Conservation (phyloP, 1,139 yeast species). For the Geotrichum candidum region DNA sequence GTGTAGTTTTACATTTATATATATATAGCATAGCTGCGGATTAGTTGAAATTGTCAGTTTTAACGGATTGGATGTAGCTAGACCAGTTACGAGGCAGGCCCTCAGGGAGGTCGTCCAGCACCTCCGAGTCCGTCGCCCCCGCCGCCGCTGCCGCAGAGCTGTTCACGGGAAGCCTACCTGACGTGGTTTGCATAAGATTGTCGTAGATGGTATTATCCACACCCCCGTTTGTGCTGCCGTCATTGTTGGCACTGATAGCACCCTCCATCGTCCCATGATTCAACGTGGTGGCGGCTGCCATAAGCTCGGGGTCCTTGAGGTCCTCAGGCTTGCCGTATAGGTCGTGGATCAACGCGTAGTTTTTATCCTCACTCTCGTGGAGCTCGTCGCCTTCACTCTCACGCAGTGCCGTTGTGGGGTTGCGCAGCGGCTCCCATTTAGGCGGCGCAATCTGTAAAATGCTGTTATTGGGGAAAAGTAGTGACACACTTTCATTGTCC, state of each 20-base stretch:
- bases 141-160: background rate
- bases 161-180: background rate
- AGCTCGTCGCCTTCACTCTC: background rate
- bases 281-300: background rate
- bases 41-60: background rate
- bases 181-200: background rate
- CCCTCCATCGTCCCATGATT: background rate
- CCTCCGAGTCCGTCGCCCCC: background rate
- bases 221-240: background rate
- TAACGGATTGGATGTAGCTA: background rate
- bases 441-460: background rate
- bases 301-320: background rate
- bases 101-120: background rate
- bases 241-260: background rate
- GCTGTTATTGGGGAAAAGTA: background rate
- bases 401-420: background rate
- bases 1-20: background rate
- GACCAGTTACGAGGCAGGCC: conserved; percentile 3
- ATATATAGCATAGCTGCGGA: background rate
- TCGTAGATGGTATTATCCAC: background rate
- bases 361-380: background rate
- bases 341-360: background rate
- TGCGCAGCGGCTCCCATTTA: background rate
- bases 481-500: background rate
- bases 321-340: background rate